Evolutionary conservation across 177 flowering plant genomes (phyloP), one percentile per base, ranked within the genome.

Genomic region (Vitis hybrid): DNA sequence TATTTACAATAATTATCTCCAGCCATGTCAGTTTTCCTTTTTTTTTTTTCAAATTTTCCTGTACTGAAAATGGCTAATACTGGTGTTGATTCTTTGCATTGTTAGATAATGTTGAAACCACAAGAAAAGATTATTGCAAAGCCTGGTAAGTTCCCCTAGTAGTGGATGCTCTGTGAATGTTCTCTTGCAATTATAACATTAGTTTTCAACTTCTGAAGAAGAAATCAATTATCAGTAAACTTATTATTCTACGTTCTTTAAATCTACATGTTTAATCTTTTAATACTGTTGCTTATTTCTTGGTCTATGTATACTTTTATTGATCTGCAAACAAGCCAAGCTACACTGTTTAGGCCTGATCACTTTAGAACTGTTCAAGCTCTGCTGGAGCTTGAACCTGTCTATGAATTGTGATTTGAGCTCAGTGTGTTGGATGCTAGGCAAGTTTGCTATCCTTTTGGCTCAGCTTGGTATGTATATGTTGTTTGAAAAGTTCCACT

Each of bases 81-180:
- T 51, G 41, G 48, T 30, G 11, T 63, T 61, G 56, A 35, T 80
- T 57, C 41, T 67, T 41, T 70, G 61, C 11, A 18, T 72, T 73
- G 11, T 61, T 86, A 93, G 99, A 92, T 95, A 60, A 95, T 95
- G 99, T 77, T 95, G 84, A 95, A 95, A 80, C 88, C 97, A 27
- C 88, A 88, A 69, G 99, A 91, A 71, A 95, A 84, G 77, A 79
- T 93, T 69, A 75, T 82, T 68, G 95, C 99, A 50, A 89, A 77
- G 74, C 98, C 99, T 71, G 98, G 99, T 95, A 81, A 77, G 82
- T 79, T 64, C 61, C 57, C 8, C 17, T 17, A 3, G 3, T 11
- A 18, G 11, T 64, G n/a, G 12, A 46, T 59, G 17, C 15, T 18
- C 8, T 15, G 35, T 14, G 24, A 15, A 41, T 62, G 13, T 24